Evolutionary conservation across 164 flowering plant species (phyloP), one percentile per base, ranked within the genome.

Genomic region (Macadamia tetraphylla): DNA sequence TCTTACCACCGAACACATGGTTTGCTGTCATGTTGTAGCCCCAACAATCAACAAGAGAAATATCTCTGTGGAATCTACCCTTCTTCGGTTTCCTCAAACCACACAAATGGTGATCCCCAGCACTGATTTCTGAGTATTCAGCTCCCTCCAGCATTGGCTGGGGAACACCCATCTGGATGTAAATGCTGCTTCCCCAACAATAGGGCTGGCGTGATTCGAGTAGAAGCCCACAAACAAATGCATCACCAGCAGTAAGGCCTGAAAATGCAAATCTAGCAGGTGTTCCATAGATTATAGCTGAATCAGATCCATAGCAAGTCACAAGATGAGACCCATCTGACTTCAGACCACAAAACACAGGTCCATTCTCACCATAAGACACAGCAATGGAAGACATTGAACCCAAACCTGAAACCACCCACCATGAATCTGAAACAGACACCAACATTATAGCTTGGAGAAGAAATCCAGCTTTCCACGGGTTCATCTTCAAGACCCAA

Each of bases 11-110:
- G 69, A 92, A 88, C 11, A 56, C 80, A 79, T 84, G 77, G 70
- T 75, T 86, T n/a, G 74, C 82, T 3, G 98, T 94, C 97, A 94
- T 94, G 79, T 94, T 94, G 67, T 92, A 94, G 0, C 98, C 98
- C 98, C 98, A 94, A 65, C 98, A 94, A 79, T 94, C 98, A 59
- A 94, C 91, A 53, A 80, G 67, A 23, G 93, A 83, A 60, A 30
- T 64, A 76, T 81, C 82, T 51, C 84, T 62, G 12, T 55, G 75
- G 57, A 69, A 74, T 42, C 65, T 71, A 29, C 85, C 86, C 12
- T 67, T 75, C 14, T 78, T 75, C 7, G 87, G 88, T 67, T 77
- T 83, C 63, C 97, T 81, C 73, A 94, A 67, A 9, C 86, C 97
- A 66, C 98, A 94, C 3, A 94, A 73, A 81, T 94, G 98, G 70